A percentile compares a stretch with the other conserved stretches of the same genome.
Conservation (phyloP, 768 basidiomycete species). For the Lactifluus hygrophoroides region DNA sequence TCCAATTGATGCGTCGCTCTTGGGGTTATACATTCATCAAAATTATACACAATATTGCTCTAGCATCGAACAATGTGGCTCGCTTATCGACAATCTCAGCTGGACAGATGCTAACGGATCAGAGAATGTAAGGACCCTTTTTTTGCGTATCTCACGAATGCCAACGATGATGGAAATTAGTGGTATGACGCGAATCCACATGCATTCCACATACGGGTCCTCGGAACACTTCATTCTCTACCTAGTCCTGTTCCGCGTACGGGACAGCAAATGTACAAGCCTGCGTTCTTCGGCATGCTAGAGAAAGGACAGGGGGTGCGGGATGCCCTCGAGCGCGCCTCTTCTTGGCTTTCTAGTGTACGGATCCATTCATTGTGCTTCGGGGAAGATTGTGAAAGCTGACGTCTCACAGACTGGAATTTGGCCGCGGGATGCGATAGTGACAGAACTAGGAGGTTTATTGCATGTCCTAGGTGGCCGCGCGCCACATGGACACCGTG, state of each 20-base stretch:
- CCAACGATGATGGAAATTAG: slow-evolving; percentile 27
- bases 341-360: slow-evolving; percentile 45
- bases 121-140: slow-evolving; percentile 33
- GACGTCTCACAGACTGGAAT: slow-evolving; percentile 2
- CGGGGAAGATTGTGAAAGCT: not conserved
- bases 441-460: slow-evolving; percentile 12
- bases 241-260: slow-evolving; percentile 77
- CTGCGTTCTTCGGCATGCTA: slow-evolving; percentile 68
- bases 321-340: slow-evolving; percentile 48
- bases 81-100: slow-evolving; percentile 66
- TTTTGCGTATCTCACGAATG: not conserved
- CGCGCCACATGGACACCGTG: slow-evolving; percentile 8
- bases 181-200: slow-evolving; percentile 69
- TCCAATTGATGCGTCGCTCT: slow-evolving; percentile 85
- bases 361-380: not conserved
- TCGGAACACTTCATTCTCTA: slow-evolving; percentile 81
- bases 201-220: slow-evolving; percentile 72
- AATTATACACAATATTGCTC: slow-evolving; percentile 84
- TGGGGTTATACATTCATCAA: slow-evolving; percentile 88
- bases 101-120: slow-evolving; percentile 64
- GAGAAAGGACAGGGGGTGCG: slow-evolving; percentile 50
- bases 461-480: slow-evolving; percentile 3
- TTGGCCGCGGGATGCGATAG: slow-evolving; percentile 7
- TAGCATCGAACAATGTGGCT: slow-evolving; percentile 64
- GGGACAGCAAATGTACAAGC: slow-evolving; percentile 80